Base-by-base conservation (phyloP, 257 asterid genomes). In the Solanum appendiculatum region DNA sequence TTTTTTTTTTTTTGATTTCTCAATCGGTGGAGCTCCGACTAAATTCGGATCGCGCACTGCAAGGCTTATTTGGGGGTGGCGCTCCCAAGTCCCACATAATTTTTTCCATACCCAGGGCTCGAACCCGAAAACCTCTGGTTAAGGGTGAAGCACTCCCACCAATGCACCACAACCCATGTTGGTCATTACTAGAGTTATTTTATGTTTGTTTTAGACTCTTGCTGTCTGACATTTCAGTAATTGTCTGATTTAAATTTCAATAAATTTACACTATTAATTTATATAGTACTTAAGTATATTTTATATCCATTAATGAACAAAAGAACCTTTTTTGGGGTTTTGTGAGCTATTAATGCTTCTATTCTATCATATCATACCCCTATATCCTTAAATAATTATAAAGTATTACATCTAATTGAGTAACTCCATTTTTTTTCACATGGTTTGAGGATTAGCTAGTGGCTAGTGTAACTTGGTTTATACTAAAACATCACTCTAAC, bases 331-430 rank as follows among this genome's bases (percentile, higher is more conserved):
- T 69, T 87, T 36, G 92, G 92, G 90, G 85, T 85, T 77, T 72
- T 88, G 93, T 89, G 93, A 90, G 84, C 88, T 88, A 85, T 73
- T 88, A 92, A 91, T 92, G 91, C 92, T 92, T 92, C 92, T 92
- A 92, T 91, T 91, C 92, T 90, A 75, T 86, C 89, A 85, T 37
- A 81, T 88, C 6, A 42, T 25, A 75, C 20, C 63, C 63, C 68
- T 63, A n/a, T 48, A 36, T 16, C 5, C 39, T 73, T 85, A 21
- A 63, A 82, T 87, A 85, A 86, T 87, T 82, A 64, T 31, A 63
- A 82, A 37, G 44, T 75, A 88, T 75, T 81, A 37, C 48, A 66
- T 78, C 51, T 63, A 74, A 86, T 58, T 73, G 84, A 90, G 84
- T 54, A 82, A 82, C 70, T 48, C 84, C 36, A 39, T 66, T 85